phyloP scores from a whole-genome alignment of 305 asterid species.

The Fraxinus albicans region DNA sequence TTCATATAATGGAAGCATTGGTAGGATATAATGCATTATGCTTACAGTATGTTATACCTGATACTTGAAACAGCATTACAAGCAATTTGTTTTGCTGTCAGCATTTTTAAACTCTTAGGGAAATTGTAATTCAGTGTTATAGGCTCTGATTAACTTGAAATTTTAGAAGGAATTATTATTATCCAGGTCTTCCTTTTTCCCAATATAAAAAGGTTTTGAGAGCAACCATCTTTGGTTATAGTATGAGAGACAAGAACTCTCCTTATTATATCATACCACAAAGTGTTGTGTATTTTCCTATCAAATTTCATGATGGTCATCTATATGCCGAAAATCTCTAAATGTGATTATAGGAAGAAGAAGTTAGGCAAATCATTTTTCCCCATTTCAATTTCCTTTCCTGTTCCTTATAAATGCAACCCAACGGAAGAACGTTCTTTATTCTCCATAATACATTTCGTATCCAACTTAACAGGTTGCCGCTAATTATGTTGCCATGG shows the following conservation, averaged over 20 bases:
- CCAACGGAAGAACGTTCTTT: neutral
- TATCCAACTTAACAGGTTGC: constrained; percentile 61
- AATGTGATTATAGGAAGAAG: neutral
- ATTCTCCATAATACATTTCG: constrained; percentile 8
- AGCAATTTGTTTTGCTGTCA: neutral
- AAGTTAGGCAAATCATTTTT: neutral
- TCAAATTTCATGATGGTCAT: neutral
- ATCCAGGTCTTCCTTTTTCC: neutral
- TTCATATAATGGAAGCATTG: neutral
- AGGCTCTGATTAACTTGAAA: neutral
- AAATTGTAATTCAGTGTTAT: neutral
- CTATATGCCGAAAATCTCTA: neutral
- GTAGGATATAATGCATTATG: neutral
- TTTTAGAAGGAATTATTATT: neutral
- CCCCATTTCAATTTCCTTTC: neutral
- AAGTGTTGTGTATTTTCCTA: neutral
- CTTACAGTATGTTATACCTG: neutral
- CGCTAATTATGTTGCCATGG: constrained; percentile 94
- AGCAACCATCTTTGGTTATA: neutral
- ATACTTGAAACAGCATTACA: neutral
- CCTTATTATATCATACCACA: neutral
- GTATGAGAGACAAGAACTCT: neutral
- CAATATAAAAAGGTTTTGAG: neutral
- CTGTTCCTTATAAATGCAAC: neutral
- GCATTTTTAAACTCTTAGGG: neutral